These are phyloP conservation scores for Aspergillus fumigatiaffinis DNA, from an alignment of 2,329 filamentous ascomycete genomes.

Conservation along the genomic window DNA sequence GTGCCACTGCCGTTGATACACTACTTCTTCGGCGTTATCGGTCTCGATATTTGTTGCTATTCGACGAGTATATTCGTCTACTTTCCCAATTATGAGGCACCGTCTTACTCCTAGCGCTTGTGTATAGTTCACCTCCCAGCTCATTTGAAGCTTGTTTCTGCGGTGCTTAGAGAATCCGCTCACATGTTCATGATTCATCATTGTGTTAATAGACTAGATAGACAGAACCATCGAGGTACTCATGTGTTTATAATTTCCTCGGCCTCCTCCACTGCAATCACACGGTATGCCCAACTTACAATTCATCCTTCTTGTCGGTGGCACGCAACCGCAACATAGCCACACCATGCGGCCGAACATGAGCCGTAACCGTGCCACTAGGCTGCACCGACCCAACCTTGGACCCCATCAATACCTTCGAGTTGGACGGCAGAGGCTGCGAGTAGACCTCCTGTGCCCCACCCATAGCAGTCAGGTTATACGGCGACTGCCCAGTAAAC, in stretches of 20 bases:
- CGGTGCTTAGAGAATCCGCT: background rate
- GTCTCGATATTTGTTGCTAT: background rate
- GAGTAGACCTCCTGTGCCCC: conserved; percentile 30
- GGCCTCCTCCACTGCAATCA: background rate
- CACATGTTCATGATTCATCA: background rate
- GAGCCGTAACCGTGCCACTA: conserved; percentile 41
- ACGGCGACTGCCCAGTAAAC: conserved; percentile 20
- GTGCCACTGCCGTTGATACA: background rate
- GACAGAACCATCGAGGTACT: background rate
- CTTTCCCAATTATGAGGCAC: background rate
- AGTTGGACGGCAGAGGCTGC: conserved; percentile 33
- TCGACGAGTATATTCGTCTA: background rate
- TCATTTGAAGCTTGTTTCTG: background rate
- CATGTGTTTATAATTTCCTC: background rate
- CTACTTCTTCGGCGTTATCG: background rate
- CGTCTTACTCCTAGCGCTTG: background rate
- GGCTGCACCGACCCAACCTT: conserved; percentile 44
- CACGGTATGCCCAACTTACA: conserved; percentile 28
- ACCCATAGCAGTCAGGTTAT: conserved; percentile 49
- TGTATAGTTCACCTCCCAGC: background rate
- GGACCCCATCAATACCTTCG: conserved; percentile 42
- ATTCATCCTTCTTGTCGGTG: conserved; percentile 42
- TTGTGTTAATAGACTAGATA: conserved; percentile 1
- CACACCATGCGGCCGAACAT: conserved; percentile 48
- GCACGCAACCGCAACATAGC: conserved; percentile 48